Percentiles rank a stretch among this genome's conserved stretches.
Evolutionary conservation across 2,329 filamentous ascomycete species (phyloP).

Genomic region (Didymella lethalis): DNA sequence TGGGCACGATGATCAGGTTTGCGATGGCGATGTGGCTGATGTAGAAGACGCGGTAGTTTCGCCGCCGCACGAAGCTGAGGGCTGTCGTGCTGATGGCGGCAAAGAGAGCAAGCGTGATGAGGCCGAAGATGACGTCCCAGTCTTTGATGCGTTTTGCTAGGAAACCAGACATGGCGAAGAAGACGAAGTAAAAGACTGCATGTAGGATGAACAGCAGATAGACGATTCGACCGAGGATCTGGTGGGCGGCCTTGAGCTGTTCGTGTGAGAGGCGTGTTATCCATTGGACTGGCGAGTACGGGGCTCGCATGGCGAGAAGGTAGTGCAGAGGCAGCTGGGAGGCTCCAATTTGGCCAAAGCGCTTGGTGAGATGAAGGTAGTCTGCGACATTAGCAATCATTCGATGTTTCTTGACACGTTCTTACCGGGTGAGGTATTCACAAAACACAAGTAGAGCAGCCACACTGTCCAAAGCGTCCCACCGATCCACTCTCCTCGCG

Average conservation of each 20-base stretch:
- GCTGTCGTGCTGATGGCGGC: conserved; percentile 59
- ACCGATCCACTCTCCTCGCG: conserved; percentile 59
- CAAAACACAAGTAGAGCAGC: conserved; percentile 60
- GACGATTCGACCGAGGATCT: conserved; percentile 64
- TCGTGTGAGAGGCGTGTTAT: conserved; percentile 64
- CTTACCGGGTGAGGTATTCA: conserved; percentile 54
- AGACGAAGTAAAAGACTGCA: conserved; percentile 63
- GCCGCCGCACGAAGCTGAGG: conserved; percentile 55
- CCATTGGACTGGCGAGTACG: conserved; percentile 60
- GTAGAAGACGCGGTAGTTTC: conserved; percentile 64
- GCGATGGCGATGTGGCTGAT: conserved; percentile 63
- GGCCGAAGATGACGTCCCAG: conserved; percentile 65
- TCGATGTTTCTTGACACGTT: background rate
- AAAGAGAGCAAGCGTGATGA: conserved; percentile 58
- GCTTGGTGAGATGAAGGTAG: conserved; percentile 70
- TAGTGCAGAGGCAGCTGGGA: conserved; percentile 68
- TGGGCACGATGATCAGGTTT: conserved; percentile 56
- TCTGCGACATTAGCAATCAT: conserved; percentile 51
- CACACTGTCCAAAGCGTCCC: conserved; percentile 60
- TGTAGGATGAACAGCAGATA: conserved; percentile 61
- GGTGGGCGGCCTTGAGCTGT: conserved; percentile 64
- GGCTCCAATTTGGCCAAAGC: conserved; percentile 65
- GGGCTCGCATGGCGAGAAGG: conserved; percentile 61
- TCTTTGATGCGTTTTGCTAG: conserved; percentile 63
- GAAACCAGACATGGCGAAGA: conserved; percentile 62